Evolutionary conservation across 805 yeast genomes (phyloP).

Genomic region (Lipomyces oligophaga): DNA sequence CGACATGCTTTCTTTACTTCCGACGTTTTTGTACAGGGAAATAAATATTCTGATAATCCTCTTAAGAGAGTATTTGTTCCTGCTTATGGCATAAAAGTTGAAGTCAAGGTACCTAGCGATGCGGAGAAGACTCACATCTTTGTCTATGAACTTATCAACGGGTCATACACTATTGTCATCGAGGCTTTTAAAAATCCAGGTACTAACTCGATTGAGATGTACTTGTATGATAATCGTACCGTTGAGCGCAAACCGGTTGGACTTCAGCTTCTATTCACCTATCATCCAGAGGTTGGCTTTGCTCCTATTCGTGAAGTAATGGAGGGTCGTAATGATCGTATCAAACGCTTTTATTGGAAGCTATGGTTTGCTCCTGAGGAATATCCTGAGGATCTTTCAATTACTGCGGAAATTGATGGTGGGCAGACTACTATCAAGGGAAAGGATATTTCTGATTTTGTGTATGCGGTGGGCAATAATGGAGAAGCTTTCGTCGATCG

Average conservation of each 20-base stretch:
- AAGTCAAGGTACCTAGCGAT: constrained; percentile 52
- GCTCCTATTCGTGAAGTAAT: constrained; percentile 90
- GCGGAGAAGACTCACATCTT: constrained; percentile 56
- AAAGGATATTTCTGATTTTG: constrained; percentile 81
- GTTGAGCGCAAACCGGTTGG: constrained; percentile 70
- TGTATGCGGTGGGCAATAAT: constrained; percentile 94
- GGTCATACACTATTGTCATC: constrained; percentile 58
- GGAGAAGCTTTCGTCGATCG: constrained; percentile 93
- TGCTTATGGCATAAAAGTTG: constrained; percentile 56
- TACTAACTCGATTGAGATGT: constrained; percentile 56
- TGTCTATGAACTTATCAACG: constrained; percentile 68
- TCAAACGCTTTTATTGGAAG: constrained; percentile 95
- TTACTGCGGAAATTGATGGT: constrained; percentile 67
- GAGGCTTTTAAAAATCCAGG: constrained; percentile 50
- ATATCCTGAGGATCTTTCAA: constrained; percentile 56
- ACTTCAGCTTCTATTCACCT: constrained; percentile 72
- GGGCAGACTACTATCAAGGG: constrained; percentile 63
- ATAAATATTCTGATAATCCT: constrained; percentile 74
- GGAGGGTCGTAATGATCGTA: constrained; percentile 86
- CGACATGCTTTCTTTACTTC: constrained; percentile 83
- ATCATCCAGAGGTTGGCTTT: constrained; percentile 83
- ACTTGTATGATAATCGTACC: constrained; percentile 83
- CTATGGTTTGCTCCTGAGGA: constrained; percentile 76
- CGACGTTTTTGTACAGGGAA: constrained; percentile 78
- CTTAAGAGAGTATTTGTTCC: constrained; percentile 79